Conservation (phyloP, 2,329 filamentous ascomycete species). For the Incumbomyces lentus region DNA sequence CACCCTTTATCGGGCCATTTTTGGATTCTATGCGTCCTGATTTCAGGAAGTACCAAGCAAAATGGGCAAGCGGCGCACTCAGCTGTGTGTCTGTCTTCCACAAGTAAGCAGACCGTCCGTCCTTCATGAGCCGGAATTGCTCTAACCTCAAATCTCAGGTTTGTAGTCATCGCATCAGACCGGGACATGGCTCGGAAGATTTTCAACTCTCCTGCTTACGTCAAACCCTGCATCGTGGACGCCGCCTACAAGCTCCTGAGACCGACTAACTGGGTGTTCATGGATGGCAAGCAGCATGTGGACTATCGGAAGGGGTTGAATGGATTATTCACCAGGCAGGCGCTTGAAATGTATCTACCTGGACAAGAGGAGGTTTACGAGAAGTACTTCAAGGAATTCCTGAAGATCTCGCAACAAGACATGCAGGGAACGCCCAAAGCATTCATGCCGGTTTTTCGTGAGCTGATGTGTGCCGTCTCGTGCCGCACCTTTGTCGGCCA, state of each 20-base stretch:
- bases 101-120: constrained; percentile 54
- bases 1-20: constrained; percentile 90
- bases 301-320: constrained; percentile 97
- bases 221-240: constrained; percentile 95
- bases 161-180: constrained; percentile 91
- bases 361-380: constrained; percentile 88
- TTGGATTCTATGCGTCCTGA: constrained; percentile 83
- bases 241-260: constrained; percentile 87
- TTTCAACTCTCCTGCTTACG: constrained; percentile 83
- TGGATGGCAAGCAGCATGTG: constrained; percentile 88
- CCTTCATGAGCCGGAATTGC: neutral
- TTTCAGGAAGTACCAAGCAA: constrained; percentile 80
- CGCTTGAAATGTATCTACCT: constrained; percentile 78
- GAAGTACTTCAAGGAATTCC: constrained; percentile 69
- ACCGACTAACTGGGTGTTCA: constrained; percentile 88
- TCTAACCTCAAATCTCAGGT: constrained; percentile 43
- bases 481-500: constrained; percentile 95
- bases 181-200: constrained; percentile 94
- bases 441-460: constrained; percentile 87
- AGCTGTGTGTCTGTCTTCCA: constrained; percentile 99
- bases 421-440: constrained; percentile 63
- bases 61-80: constrained; percentile 83
- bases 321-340: constrained; percentile 82
- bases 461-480: constrained; percentile 88
- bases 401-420: constrained; percentile 59